phyloP scores from a whole-genome alignment of 83 land plant species.

The Diphasiastrum complanatum region DNA sequence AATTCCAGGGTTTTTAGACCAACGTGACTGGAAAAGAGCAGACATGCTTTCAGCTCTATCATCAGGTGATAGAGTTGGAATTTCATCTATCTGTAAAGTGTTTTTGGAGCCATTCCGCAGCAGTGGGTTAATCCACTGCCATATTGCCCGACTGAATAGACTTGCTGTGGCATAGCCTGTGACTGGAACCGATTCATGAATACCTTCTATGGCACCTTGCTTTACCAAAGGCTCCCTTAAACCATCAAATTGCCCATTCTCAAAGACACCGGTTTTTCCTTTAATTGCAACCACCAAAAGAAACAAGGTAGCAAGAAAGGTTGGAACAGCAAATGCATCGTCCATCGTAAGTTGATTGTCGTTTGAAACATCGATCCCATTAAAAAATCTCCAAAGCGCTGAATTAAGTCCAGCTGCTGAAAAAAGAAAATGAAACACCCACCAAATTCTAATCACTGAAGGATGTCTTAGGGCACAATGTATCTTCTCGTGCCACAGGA shows the following conservation, averaged over 20 bases:
- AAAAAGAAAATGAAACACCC: too few relatives aligned
- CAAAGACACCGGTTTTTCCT: slow-evolving; percentile 50
- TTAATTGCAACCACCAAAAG: slow-evolving; percentile 41
- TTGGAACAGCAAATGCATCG: slow-evolving; percentile 40
- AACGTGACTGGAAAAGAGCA: slow-evolving; percentile 43
- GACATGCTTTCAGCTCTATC: slow-evolving; percentile 62
- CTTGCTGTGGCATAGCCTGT: slow-evolving; percentile 62
- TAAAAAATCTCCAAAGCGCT: too few relatives aligned
- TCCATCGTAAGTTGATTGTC: slow-evolving; percentile 35
- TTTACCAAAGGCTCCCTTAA: slow-evolving; percentile 1
- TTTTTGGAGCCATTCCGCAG: slow-evolving; percentile 54
- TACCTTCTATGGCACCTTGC: neutral
- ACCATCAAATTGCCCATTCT: neutral
- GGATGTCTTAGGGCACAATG: too few relatives aligned
- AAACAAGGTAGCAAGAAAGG: slow-evolving; percentile 31
- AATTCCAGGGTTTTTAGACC: slow-evolving; percentile 48
- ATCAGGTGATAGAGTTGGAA: slow-evolving; percentile 59
- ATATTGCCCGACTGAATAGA: slow-evolving; percentile 42
- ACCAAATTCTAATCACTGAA: too few relatives aligned
- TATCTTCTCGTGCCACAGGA: too few relatives aligned
- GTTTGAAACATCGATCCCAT: too few relatives aligned
- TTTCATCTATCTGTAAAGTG: slow-evolving; percentile 54
- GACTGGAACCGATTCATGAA: slow-evolving; percentile 14
- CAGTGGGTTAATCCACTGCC: slow-evolving; percentile 75
- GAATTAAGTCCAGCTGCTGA: too few relatives aligned